A percentile compares a stretch with the other conserved stretches of the same genome.
Conservation (phyloP, 2,329 filamentous ascomycete genomes). For the Botrytis elliptica region DNA sequence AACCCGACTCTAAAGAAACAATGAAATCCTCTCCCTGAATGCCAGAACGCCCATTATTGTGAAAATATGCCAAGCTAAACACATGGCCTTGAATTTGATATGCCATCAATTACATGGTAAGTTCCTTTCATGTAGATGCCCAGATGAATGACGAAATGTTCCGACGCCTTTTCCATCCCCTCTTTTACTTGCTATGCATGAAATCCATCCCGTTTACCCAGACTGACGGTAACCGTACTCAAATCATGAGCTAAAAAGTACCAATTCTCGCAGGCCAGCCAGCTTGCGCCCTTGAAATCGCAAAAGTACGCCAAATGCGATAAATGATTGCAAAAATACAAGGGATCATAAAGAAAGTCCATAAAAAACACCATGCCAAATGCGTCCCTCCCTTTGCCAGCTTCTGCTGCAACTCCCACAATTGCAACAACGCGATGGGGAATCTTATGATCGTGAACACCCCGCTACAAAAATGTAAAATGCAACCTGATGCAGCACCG, state of each 20-base stretch:
- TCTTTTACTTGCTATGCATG: constrained; percentile 34
- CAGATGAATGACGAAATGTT: constrained; percentile 26
- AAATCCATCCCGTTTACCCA: constrained; percentile 32
- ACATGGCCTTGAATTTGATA: constrained; percentile 17
- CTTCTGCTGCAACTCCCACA: constrained; percentile 37
- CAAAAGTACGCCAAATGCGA: constrained; percentile 34
- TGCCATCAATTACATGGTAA: constrained; percentile 18
- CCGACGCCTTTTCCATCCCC: constrained; percentile 36
- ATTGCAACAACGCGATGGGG: constrained; percentile 39
- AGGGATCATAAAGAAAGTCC: constrained; percentile 25
- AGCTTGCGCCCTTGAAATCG: constrained; percentile 35
- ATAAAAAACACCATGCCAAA: constrained; percentile 33
- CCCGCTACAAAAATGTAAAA: constrained; percentile 36
- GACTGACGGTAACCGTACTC: constrained; percentile 29
- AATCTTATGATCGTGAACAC: constrained; percentile 40
- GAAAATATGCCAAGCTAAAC: constrained; percentile 26
- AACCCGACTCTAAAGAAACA: constrained; percentile 20
- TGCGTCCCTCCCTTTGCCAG: constrained; percentile 33
- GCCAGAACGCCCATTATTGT: constrained; percentile 22
- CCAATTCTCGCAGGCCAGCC: constrained; percentile 33
- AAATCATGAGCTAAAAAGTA: constrained; percentile 21
- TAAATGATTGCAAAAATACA: constrained; percentile 34
- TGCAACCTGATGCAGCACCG: constrained; percentile 35
- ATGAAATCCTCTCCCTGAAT: constrained; percentile 20
- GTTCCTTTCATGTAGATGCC: constrained; percentile 28